A percentile compares a stretch with the other conserved stretches of the same genome.
phyloP scores from a whole-genome alignment of 140 eudicot genomes.

The Stevia rebaudiana region DNA sequence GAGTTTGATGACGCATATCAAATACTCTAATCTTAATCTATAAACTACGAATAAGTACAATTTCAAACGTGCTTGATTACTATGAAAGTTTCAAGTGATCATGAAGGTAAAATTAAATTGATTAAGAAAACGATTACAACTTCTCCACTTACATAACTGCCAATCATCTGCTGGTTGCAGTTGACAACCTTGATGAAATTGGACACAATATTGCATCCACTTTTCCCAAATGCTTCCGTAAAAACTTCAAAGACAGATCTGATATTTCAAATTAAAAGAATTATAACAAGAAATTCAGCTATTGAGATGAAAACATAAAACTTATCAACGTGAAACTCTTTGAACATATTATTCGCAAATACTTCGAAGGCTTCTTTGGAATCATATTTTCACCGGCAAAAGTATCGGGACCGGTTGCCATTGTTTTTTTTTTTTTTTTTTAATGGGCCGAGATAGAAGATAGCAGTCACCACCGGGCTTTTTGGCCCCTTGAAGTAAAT shows the following conservation, averaged over 20 bases:
- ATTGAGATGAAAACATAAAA: neutral
- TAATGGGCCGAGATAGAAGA: no score
- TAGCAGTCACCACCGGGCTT: no score
- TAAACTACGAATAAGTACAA: no score
- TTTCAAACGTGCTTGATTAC: no score
- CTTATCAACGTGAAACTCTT: conserved; percentile 30
- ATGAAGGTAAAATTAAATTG: neutral
- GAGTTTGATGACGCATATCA: neutral
- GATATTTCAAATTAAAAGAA: no score
- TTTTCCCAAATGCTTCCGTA: conserved; percentile 67
- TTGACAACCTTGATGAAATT: conserved; percentile 69
- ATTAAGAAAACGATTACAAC: conserved; percentile 40
- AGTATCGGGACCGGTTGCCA: no score
- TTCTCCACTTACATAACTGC: conserved; percentile 61
- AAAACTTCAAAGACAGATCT: conserved; percentile 53
- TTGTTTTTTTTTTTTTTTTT: no score
- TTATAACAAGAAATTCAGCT: neutral
- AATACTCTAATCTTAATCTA: neutral
- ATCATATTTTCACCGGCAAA: conserved; percentile 55
- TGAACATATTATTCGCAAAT: neutral
- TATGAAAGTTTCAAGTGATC: neutral
- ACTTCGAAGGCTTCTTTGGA: conserved; percentile 50
- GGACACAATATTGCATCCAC: conserved; percentile 71
- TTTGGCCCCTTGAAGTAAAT: no score
- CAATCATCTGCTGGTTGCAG: conserved; percentile 37